Evolutionary conservation across 352 stramenopile species (phyloP), one percentile per base, ranked within the genome.

Genomic region (Phytophthora boehmeriae): DNA sequence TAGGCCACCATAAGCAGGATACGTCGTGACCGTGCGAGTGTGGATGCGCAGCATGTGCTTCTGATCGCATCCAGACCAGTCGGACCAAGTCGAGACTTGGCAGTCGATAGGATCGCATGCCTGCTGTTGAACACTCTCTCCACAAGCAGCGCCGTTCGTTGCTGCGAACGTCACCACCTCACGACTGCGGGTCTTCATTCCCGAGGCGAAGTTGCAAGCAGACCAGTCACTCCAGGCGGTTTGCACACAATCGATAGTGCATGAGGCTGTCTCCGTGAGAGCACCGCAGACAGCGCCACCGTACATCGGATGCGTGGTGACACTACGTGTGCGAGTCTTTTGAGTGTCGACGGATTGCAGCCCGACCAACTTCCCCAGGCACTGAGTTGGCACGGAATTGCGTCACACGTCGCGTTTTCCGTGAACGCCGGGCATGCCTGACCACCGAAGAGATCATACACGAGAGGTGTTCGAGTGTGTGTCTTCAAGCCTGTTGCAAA

Each of bases 291-390:
- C 60, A 4, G 44, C 35, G 4, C 82, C 82, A 1, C 56, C 63
- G 48, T 73, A 81, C 55, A 83, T 56, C 0, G 68, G 60, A 28
- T 71, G 38, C 41, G 45, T 74, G 2, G 70, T 43, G 38, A 77
- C 62, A 11, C 19, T 54, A 4, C 71, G 67, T 16, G 44, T 64
- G 10, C 35, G 74, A 1, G 63, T 66, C 54, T 71, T 80, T 54
- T 76, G 19, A 68, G 32, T 0, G 58, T 77, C 9, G 14, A 44
- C 0, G 71, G 58, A 30, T 88, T 60, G 41, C 79, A 91, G 0
- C 57, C 69, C 0, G 76, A 83, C 78, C 79, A 91, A 17, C 30
- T 42, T 14, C 60, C 71, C 81, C 81, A 91, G 45, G 74, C 66
- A 11, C 66, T 64, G 14, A 87, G 17, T 36, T 51, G 39, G 23